These are phyloP conservation scores for Ustilago xerochloae DNA, from an alignment of 1,284 basidiomycete genomes.

Conservation along the genomic window DNA sequence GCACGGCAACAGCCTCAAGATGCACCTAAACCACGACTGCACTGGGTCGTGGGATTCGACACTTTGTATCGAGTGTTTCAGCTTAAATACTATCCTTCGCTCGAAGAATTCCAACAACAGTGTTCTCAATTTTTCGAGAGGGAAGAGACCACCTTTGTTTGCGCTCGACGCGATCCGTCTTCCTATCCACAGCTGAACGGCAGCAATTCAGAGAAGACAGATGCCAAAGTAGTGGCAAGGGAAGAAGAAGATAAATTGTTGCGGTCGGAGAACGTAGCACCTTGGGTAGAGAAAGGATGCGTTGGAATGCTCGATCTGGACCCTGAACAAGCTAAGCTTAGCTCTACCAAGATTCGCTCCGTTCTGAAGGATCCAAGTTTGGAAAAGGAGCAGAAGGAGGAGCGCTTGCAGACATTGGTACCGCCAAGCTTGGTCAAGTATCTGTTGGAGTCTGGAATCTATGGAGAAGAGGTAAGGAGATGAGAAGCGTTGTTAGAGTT, in stretches of 20 bases:
- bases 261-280: conserved; percentile 20
- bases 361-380: conserved; percentile 17
- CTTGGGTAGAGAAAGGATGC: conserved; percentile 39
- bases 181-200: conserved; percentile 25
- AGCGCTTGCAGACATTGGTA: conserved; percentile 27
- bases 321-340: conserved; percentile 32
- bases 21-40: conserved; percentile 66
- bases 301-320: conserved; percentile 50
- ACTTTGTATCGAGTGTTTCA: conserved; percentile 87
- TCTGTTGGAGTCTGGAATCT: conserved; percentile 35
- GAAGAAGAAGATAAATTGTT: conserved; percentile 38
- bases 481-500: conserved; percentile 7
- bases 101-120: conserved; percentile 73
- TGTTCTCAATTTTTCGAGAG: conserved; percentile 75
- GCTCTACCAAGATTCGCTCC: conserved; percentile 49
- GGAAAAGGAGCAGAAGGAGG: conserved; percentile 6
- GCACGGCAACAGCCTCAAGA: neutral
- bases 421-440: conserved; percentile 48
- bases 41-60: conserved; percentile 85
- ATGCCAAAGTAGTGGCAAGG: conserved; percentile 8
- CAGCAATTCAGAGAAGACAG: neutral
- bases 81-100: conserved; percentile 78
- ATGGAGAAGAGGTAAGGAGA: conserved; percentile 10
- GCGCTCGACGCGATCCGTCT: conserved; percentile 45
- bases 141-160: conserved; percentile 75